Evolutionary conservation across 345 rosid species (phyloP), one percentile per base, ranked within the genome.

Genomic region (Moringa oleifera): DNA sequence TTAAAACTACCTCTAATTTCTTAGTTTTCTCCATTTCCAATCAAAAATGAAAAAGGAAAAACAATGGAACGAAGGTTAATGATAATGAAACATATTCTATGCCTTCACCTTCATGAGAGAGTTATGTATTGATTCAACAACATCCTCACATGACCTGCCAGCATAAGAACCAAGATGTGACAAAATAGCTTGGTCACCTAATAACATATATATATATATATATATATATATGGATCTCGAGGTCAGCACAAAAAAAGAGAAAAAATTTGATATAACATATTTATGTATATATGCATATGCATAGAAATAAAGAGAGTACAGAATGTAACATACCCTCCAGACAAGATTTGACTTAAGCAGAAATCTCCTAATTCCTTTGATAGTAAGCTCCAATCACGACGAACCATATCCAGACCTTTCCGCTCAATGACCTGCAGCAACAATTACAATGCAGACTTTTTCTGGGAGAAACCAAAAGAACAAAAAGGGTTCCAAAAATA

Each of bases 361-460:
- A 80, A 83, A 73, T 90, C 95, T 71, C 99, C 99, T 69, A 83
- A 66, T 75, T 90, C 96, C 83, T 94, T 94, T 65, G 99, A 82
- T 47, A 94, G 77, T 81, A 90, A 76, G 70, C 99, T 94, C 99
- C 97, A 94, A 71, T 90, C 99, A 68, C 97, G 89, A 59, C 99
- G 92, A 80, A 94, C 99, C 97, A 88, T 90, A 80, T 94, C 99
- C 68, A 94, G 92, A 64, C 99, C 99, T 77, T 94, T 94, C 53
- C 96, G 87, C 72, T 94, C 97, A 75, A 86, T 88, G 49, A 88
- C 89, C 99, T 94, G 79, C 69, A 76, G 64, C 54, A 59, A 53
- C 50, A 76, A 65, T 68, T 59, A 64, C 31, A 67, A 47, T 55
- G 56, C 49, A 68, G 23, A 73, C 57, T 61, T 57, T 62, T 64